Evolutionary conservation across 2,329 filamentous ascomycete genomes (phyloP), one percentile per base, ranked within the genome.

Genomic region (Verticillium zaregamsianum): DNA sequence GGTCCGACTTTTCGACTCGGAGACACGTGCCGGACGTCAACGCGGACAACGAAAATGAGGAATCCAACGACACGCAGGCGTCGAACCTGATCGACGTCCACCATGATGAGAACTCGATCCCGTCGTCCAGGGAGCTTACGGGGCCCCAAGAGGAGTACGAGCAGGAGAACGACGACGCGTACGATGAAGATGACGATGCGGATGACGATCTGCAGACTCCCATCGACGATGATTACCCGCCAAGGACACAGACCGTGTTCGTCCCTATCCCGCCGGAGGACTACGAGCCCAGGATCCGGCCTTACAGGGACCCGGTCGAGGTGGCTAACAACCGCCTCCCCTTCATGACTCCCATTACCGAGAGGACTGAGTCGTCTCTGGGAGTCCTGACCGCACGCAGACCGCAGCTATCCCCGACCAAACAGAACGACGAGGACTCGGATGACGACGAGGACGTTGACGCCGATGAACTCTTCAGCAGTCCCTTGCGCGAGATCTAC

Each of bases 291-390:
- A 90, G 92, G 20, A 90, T 85, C 61, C 85, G 89, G 57, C 90
- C 91, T 62, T 97, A 90, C 81, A 88, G 93, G 71, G 91, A 97
- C 74, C 86, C 92, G 71, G 84, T 79, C 39, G 85, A 93, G 73
- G 83, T 89, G 74, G 92, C 93, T 63, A 96, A 97, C 70, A 97
- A 93, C 75, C 89, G 93, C 60, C 81, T 98, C 11, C 95, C 94
- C 3, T 99, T 98, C 74, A 98, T 99, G 95, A 99, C 95, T 0
- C 95, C 95, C 1, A 99, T 99, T 67, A 94, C 95, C 1, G 95
- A 99, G 75, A 89, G 92, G 69, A 99, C 95, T 0, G 95, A 99
- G 75, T 90, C 89, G 12, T 97, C 93, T 0, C 78, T 98, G 5
- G 89, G 66, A 57, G 60, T 66, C 55, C 12, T 52, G 59, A 66